phyloP scores from a whole-genome alignment of 148 eudicot species.

The Nepenthes mirabilis region DNA sequence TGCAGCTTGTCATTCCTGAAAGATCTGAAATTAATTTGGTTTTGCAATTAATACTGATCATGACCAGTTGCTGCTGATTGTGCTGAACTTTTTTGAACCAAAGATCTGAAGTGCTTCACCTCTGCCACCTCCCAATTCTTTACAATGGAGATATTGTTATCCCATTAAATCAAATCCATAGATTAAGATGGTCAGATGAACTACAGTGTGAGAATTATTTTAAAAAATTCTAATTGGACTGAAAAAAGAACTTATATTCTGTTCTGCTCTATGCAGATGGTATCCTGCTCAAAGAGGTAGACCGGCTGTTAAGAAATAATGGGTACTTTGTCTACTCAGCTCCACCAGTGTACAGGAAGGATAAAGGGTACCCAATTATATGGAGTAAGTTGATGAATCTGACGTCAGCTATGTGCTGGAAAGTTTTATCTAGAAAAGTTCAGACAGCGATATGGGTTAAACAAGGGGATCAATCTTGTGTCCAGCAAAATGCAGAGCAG shows the following conservation, averaged over 20 bases:
- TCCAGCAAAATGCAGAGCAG: conserved; percentile 55
- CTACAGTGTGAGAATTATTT: too few species aligned
- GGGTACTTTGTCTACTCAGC: conserved; percentile 96
- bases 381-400: conserved; percentile 72
- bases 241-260: neutral
- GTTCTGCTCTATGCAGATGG: conserved; percentile 45
- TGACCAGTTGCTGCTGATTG: too few species aligned
- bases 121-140: too few species aligned
- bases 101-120: too few species aligned
- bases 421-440: conserved; percentile 67
- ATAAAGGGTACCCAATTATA: conserved; percentile 74
- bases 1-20: too few species aligned
- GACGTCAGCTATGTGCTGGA: conserved; percentile 93
- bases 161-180: too few species aligned
- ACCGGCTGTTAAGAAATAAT: conserved; percentile 70
- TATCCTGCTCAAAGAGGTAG: conserved; percentile 68
- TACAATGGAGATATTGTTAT: too few species aligned
- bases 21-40: too few species aligned
- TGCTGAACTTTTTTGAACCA: too few species aligned
- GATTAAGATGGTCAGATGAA: too few species aligned
- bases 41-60: too few species aligned
- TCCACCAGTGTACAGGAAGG: conserved; percentile 94
- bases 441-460: conserved; percentile 98
- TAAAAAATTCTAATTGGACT: neutral
- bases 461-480: conserved; percentile 52